Evolutionary conservation across 1,284 basidiomycete species (phyloP).

Genomic region (Stygiomarasmius scandens): DNA sequence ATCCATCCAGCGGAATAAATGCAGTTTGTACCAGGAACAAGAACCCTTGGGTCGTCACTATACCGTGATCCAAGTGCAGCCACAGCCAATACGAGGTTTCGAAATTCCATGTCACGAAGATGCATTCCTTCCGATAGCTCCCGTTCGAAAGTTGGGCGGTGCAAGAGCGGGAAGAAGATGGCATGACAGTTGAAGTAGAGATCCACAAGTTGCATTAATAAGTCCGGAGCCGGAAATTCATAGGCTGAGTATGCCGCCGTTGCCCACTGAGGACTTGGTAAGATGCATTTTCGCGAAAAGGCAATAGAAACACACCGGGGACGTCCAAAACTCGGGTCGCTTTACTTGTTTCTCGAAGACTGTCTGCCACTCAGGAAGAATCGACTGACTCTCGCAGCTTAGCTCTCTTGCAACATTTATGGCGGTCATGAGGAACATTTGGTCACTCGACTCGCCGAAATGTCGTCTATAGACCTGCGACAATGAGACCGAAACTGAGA

Average conservation of each 20-base stretch:
- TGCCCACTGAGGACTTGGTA: too few species aligned
- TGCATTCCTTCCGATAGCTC: not conserved
- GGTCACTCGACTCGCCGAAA: constrained; percentile 7
- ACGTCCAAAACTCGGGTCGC: not conserved
- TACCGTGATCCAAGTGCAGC: constrained; percentile 1
- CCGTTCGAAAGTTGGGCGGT: constrained; percentile 3
- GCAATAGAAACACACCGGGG: constrained; percentile 5
- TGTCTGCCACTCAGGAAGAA: not conserved
- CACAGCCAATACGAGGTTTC: not conserved
- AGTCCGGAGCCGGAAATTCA: constrained; percentile 51
- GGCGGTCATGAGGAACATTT: constrained; percentile 7
- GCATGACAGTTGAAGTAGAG: not conserved
- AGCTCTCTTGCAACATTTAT: not conserved
- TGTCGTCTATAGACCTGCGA: not conserved
- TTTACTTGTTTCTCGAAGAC: not conserved
- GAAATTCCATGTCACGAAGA: not conserved
- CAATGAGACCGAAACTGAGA: not conserved
- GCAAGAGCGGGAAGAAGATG: constrained; percentile 1
- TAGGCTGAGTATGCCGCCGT: not conserved
- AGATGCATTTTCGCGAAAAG: too few species aligned
- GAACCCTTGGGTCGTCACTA: not conserved
- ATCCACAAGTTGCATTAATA: constrained; percentile 26
- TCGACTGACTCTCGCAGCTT: not conserved
- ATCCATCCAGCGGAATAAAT: constrained; percentile 25
- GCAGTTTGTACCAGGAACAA: not conserved